phyloP scores from a whole-genome alignment of 164 flowering plant genomes.

The Annona squamosa region DNA sequence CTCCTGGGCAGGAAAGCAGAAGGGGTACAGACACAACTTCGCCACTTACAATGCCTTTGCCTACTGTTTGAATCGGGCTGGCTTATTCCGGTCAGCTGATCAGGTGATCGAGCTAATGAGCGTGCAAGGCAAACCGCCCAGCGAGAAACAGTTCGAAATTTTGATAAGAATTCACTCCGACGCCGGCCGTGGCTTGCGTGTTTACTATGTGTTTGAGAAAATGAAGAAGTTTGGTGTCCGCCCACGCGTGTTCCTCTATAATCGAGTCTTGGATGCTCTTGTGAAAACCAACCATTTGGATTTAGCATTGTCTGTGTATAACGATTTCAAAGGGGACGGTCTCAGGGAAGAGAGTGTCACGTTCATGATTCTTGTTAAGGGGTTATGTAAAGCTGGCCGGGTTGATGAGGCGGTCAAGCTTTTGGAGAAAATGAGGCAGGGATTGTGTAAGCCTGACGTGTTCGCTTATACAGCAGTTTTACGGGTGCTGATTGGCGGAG shows the following conservation, averaged over 20 bases:
- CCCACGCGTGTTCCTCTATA: slow-evolving; percentile 71
- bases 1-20: slow-evolving; percentile 94
- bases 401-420: slow-evolving; percentile 54
- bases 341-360: slow-evolving; percentile 80
- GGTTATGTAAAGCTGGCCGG: slow-evolving; percentile 63
- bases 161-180: slow-evolving; percentile 87
- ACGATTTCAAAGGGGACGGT: slow-evolving; percentile 63
- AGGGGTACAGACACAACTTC: slow-evolving; percentile 72
- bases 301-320: slow-evolving; percentile 73
- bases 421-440: slow-evolving; percentile 59
- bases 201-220: slow-evolving; percentile 71
- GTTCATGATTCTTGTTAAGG: slow-evolving; percentile 77
- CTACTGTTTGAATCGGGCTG: slow-evolving; percentile 66
- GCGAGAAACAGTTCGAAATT: slow-evolving; percentile 87
- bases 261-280: slow-evolving; percentile 76
- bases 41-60: slow-evolving; percentile 80
- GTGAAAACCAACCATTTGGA: slow-evolving; percentile 66
- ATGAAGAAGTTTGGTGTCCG: slow-evolving; percentile 78
- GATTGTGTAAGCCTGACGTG: slow-evolving; percentile 79
- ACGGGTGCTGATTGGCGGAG: slow-evolving; percentile 44
- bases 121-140: slow-evolving; percentile 77
- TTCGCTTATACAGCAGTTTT: slow-evolving; percentile 95
- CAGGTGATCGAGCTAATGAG: slow-evolving; percentile 87
- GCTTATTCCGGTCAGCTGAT: slow-evolving; percentile 69
- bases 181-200: slow-evolving; percentile 71